Evolutionary conservation across 2,329 filamentous ascomycete species (phyloP).

Genomic region (Trichoderma arundinaceum): DNA sequence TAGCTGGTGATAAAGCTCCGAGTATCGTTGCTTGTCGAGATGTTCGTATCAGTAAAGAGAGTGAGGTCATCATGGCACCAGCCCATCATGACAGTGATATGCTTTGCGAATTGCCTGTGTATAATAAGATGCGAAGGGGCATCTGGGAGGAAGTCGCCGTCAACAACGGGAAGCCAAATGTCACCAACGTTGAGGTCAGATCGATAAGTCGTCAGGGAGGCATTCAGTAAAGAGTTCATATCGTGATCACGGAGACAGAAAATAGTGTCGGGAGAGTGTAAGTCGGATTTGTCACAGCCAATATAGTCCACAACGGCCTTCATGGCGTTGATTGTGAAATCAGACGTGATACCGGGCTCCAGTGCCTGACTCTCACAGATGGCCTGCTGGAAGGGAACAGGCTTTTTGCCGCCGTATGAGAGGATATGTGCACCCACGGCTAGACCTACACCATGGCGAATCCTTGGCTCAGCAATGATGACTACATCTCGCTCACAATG

Average conservation of each 20-base stretch:
- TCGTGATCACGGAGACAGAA: conserved; percentile 53
- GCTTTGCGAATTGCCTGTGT: conserved; percentile 62
- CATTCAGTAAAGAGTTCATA: conserved; percentile 50
- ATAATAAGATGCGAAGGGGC: conserved; percentile 58
- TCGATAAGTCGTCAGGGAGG: conserved; percentile 50
- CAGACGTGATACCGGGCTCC: conserved; percentile 57
- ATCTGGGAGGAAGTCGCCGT: conserved; percentile 49
- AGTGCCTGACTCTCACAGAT: conserved; percentile 54
- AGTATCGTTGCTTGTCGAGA: conserved; percentile 49
- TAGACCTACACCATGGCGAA: conserved; percentile 40
- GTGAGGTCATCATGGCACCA: conserved; percentile 55
- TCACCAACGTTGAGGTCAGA: conserved; percentile 56
- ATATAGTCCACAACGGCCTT: conserved; percentile 48
- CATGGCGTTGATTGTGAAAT: conserved; percentile 56
- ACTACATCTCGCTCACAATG: neutral
- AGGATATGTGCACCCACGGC: conserved; percentile 55
- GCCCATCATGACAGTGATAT: conserved; percentile 66
- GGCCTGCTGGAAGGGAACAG: conserved; percentile 52
- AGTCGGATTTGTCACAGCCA: conserved; percentile 49
- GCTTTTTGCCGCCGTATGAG: conserved; percentile 52
- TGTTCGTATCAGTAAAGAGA: conserved; percentile 48
- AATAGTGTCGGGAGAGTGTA: conserved; percentile 52
- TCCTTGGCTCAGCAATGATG: neutral
- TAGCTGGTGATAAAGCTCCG: conserved; percentile 48
- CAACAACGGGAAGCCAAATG: conserved; percentile 55